Conservation (phyloP, 441 rosid genomes). For the Aquilaria agallochum region DNA sequence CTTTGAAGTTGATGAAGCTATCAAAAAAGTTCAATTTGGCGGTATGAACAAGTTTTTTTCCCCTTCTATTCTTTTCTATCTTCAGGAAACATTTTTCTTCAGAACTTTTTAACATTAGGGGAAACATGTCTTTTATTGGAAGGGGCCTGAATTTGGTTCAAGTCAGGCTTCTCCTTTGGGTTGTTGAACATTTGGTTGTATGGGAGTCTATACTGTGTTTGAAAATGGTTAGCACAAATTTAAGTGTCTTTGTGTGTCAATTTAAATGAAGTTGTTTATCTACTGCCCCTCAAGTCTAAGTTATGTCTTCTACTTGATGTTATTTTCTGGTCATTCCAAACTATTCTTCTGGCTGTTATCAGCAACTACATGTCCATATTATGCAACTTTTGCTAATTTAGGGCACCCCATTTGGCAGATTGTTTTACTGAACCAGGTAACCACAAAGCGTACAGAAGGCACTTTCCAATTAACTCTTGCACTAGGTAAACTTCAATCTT, state of each 20-base stretch:
- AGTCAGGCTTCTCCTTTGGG: too few species aligned
- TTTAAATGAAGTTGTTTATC: neutral
- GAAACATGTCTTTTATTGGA: slow-evolving; percentile 1
- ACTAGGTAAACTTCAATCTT: slow-evolving; percentile 43
- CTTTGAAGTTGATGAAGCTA: slow-evolving; percentile 83
- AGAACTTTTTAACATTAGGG: neutral
- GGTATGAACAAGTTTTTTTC: slow-evolving; percentile 33
- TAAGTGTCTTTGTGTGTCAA: too few species aligned
- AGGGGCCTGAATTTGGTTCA: too few species aligned
- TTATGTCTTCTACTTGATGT: neutral
- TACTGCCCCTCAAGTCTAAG: neutral
- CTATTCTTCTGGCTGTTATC: neutral
- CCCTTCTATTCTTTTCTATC: neutral
- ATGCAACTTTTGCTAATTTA: slow-evolving; percentile 6
- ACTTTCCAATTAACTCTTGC: slow-evolving; percentile 86
- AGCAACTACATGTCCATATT: neutral
- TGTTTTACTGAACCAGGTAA: slow-evolving; percentile 86
- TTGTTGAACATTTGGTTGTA: too few species aligned
- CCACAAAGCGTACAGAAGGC: slow-evolving; percentile 70
- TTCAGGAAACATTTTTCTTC: neutral
- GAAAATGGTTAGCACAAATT: too few species aligned
- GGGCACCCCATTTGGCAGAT: slow-evolving; percentile 41
- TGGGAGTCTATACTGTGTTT: too few species aligned
- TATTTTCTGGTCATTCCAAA: neutral
- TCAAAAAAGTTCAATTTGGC: slow-evolving; percentile 78